A percentile compares a stretch with the other conserved stretches of the same genome.
Evolutionary conservation across 441 rosid species (phyloP).

Genomic region (Eruca vesicaria): DNA sequence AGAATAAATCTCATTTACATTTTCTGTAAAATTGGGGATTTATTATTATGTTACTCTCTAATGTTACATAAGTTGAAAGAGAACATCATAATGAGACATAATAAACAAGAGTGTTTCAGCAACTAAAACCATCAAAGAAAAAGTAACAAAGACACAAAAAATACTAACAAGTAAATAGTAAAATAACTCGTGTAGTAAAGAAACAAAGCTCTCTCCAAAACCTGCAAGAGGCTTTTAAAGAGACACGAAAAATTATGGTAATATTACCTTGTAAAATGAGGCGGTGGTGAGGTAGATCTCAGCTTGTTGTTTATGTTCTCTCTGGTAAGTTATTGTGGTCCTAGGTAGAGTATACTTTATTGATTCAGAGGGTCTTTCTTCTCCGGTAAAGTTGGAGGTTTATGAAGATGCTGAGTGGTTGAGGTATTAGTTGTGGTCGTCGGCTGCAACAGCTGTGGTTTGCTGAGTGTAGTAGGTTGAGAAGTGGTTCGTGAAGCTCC

Average conservation of each 20-base stretch:
- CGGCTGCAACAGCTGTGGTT: constrained; percentile 16
- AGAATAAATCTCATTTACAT: background rate
- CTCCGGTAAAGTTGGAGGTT: constrained; percentile 42
- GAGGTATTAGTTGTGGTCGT: constrained; percentile 26
- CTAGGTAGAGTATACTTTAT: constrained; percentile 26
- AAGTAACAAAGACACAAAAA: background rate
- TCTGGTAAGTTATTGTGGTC: constrained; percentile 24
- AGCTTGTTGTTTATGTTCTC: constrained; percentile 20
- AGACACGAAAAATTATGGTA: constrained; percentile 21
- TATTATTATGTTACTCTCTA: constrained; percentile 3
- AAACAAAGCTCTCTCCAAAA: constrained; percentile 27
- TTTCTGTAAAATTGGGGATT: background rate
- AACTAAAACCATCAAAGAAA: constrained; percentile 7
- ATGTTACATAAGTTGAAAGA: constrained; percentile 6
- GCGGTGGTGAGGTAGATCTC: constrained; percentile 2
- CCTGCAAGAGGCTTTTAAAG: constrained; percentile 22
- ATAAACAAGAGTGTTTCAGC: constrained; percentile 9
- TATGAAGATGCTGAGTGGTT: constrained; percentile 31
- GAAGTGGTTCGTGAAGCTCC: constrained; percentile 40
- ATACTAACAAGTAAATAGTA: background rate
- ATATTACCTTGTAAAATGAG: constrained; percentile 15
- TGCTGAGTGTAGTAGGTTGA: constrained; percentile 36
- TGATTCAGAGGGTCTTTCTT: constrained; percentile 50
- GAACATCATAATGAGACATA: background rate
- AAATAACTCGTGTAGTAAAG: constrained; percentile 14